Conservation (phyloP, 2,329 filamentous ascomycete species). For the Fusarium sp. region DNA sequence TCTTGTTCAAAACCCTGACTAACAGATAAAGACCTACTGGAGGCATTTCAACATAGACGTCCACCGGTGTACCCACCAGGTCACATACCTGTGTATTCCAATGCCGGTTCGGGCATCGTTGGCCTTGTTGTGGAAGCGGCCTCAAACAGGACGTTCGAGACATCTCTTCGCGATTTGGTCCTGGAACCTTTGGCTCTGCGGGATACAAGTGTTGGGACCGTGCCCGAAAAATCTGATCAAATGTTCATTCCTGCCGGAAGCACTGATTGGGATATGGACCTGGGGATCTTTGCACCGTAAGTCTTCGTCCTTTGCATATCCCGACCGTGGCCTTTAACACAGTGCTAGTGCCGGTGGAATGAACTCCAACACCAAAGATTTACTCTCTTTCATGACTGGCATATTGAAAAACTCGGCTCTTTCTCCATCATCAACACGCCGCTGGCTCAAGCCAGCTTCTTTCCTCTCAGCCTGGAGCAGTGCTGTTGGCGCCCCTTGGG, state of each 20-base stretch:
- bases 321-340: neutral
- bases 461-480: conserved; percentile 5
- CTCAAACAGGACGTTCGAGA: neutral
- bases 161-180: neutral
- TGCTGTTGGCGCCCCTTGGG: conserved; percentile 1
- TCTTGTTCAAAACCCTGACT: neutral
- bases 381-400: neutral
- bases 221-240: fast-evolving
- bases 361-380: neutral
- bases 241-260: neutral
- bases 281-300: conserved; percentile 5
- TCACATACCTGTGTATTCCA: conserved; percentile 2
- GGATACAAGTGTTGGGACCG: neutral
- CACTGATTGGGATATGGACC: neutral
- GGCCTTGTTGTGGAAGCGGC: conserved; percentile 8
- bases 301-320: neutral
- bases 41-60: neutral
- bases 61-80: neutral
- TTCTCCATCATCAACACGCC: neutral
- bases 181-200: neutral
- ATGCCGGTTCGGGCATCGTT: neutral
- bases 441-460: conserved; percentile 4
- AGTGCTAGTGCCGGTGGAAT: neutral
- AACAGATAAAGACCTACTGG: neutral
- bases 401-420: neutral